Evolutionary conservation across 2,329 filamentous ascomycete species (phyloP), one percentile per base, ranked within the genome.

Genomic region (Onygena corvina): DNA sequence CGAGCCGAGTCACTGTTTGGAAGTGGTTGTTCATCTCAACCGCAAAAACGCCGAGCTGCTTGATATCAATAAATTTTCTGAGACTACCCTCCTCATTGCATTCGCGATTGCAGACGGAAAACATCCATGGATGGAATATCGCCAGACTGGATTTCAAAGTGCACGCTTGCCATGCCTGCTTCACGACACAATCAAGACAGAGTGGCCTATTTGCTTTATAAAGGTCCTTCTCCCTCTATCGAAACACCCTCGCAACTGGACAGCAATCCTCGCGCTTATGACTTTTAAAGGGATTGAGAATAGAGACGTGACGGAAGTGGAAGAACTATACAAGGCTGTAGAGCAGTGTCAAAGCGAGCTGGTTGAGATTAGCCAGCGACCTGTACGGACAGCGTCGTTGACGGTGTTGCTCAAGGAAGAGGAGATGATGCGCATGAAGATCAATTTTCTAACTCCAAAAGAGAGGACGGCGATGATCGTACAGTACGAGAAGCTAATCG

Each of bases 1-100:
- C 16, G 36, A 30, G 20, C 30, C 30, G 25, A 20, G 20, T 6
- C 6, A 36, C 27, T 38, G 18, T 23, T 44, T 53, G 18, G 34
- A 40, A 12, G 51, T 53, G 21, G 16, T 31, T n/a, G 30, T 57
- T 2, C 47, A 50, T n/a, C 47, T 61, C 25, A 55, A 57, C 33
- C 46, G 35, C 7, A 49, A 30, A 16, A 57, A 58, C 46, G 53
- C 55, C 42, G 48, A 50, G 5, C 58, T 64, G n/a, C 14, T 56
- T 11, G 62, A 64, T 40, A 50, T 64, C 7, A 52, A 59, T 45
- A 60, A 60, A 3, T 58, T 62, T n/a, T 31, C 49, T 2, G 58
- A 63, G 23, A 54, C 57, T 49, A 61, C 60, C 6, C 53, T 64
- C 9, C 50, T 59, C 9, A 52, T 63, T 3, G 56, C 57, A 5